phyloP scores from a whole-genome alignment of 495 filamentous ascomycete genomes.

The Chaetomium tenue region DNA sequence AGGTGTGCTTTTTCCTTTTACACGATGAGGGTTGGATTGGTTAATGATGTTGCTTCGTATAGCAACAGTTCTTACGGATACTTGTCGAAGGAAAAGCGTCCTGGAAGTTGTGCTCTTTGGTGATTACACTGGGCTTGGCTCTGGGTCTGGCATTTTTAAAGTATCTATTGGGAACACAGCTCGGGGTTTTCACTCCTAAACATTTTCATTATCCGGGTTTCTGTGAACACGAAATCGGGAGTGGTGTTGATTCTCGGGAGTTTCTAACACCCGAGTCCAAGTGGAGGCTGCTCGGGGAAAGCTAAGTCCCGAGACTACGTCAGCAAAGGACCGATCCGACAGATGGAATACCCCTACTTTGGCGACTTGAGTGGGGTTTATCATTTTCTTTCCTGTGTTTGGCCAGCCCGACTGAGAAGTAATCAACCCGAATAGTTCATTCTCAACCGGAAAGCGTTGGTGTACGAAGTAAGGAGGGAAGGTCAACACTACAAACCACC shows the following conservation, averaged over 20 bases:
- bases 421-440: not conserved
- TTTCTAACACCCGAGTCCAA: not conserved
- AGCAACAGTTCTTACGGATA: too few species aligned
- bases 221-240: not conserved
- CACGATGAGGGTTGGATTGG: not conserved
- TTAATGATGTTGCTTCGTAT: not conserved
- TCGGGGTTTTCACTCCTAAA: not conserved
- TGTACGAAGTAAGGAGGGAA: too few species aligned
- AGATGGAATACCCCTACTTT: too few species aligned
- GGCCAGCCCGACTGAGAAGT: too few species aligned
- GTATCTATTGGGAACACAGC: not conserved
- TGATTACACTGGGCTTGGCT: too few species aligned
- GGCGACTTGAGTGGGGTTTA: too few species aligned
- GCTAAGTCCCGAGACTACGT: constrained; percentile 7
- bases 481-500: too few species aligned
- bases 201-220: not conserved
- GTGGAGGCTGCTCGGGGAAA: not conserved
- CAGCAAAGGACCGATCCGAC: too few species aligned
- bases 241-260: not conserved
- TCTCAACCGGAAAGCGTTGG: not conserved
- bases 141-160: not conserved
- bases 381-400: too few species aligned
- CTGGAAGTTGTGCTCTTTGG: too few species aligned
- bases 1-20: not conserved
- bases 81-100: too few species aligned